phyloP scores from a whole-genome alignment of 2,329 filamentous ascomycete species.

The Botrytis hyacinthi region DNA sequence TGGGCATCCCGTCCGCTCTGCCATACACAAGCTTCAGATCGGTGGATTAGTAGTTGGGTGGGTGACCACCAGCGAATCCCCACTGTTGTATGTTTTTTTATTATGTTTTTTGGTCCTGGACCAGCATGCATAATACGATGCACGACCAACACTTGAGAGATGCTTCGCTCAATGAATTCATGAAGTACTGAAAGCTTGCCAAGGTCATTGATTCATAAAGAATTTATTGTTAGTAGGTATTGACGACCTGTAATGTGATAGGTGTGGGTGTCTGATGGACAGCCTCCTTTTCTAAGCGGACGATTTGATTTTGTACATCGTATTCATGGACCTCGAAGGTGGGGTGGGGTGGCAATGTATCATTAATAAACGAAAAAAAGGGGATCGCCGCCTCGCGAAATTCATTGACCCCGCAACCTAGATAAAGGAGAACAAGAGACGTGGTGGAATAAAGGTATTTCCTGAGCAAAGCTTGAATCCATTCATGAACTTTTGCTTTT shows the following conservation, averaged over 20 bases:
- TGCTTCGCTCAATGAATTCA: background rate
- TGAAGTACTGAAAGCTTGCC: background rate
- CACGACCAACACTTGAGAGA: background rate
- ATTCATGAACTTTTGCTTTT: background rate
- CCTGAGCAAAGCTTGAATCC: background rate
- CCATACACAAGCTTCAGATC: slow-evolving; percentile 17
- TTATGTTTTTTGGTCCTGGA: background rate
- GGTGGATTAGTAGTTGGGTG: slow-evolving; percentile 18
- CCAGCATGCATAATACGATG: background rate
- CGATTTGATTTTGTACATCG: background rate
- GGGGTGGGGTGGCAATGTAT: background rate
- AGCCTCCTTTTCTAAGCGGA: background rate
- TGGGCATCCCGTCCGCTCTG: slow-evolving; percentile 4
- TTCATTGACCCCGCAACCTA: background rate
- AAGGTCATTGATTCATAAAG: background rate
- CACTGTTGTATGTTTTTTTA: slow-evolving; percentile 13
- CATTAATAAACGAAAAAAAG: background rate
- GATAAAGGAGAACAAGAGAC: background rate
- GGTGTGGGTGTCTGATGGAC: background rate
- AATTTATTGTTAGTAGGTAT: background rate
- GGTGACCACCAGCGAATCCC: slow-evolving; percentile 20
- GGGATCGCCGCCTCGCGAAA: background rate
- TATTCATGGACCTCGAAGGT: background rate
- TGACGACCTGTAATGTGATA: background rate
- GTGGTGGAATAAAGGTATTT: background rate